phyloP scores from a whole-genome alignment of 2,329 filamentous ascomycete species.

The Raffaelea albimanens region DNA sequence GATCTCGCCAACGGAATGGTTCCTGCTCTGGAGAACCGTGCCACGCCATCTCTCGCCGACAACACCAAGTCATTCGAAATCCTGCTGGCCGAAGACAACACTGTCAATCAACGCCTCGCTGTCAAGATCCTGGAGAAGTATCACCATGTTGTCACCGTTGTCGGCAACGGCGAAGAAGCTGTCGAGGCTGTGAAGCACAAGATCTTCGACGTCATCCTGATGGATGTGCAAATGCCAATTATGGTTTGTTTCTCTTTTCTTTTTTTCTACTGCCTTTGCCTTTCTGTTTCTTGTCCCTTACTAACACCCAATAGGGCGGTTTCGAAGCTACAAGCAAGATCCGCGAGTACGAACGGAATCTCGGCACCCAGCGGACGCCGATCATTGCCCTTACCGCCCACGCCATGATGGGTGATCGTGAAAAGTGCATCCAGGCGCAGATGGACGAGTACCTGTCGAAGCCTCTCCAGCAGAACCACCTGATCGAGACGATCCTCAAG shows the following conservation, averaged over 20 bases:
- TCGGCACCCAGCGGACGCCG: conserved; percentile 73
- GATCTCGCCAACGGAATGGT: conserved; percentile 95
- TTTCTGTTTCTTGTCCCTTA: neutral
- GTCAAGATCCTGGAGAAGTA: conserved; percentile 98
- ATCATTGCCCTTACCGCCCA: conserved; percentile 96
- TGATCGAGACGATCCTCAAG: conserved; percentile 59
- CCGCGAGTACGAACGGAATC: conserved; percentile 80
- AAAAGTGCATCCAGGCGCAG: conserved; percentile 96
- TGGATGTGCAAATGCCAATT: conserved; percentile 99
- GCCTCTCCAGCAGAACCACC: conserved; percentile 18
- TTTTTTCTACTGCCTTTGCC: conserved; percentile 24
- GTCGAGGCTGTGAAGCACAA: conserved; percentile 86
- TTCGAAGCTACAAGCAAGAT: conserved; percentile 98
- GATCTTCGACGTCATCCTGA: conserved; percentile 92
- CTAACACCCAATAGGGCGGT: conserved; percentile 53
- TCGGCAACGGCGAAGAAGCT: conserved; percentile 89
- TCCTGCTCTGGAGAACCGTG: conserved; percentile 85
- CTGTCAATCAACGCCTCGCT: conserved; percentile 90
- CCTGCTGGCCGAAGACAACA: conserved; percentile 90
- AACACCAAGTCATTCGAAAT: conserved; percentile 95
- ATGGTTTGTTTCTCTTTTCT: conserved; percentile 53
- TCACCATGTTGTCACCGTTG: conserved; percentile 84
- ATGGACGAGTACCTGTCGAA: conserved; percentile 99
- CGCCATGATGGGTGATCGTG: conserved; percentile 95
- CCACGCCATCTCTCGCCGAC: conserved; percentile 82